Percentiles rank a stretch among this genome's conserved stretches.
Conservation (phyloP, 768 basidiomycete genomes). For the Artomyces pyxidatus region DNA sequence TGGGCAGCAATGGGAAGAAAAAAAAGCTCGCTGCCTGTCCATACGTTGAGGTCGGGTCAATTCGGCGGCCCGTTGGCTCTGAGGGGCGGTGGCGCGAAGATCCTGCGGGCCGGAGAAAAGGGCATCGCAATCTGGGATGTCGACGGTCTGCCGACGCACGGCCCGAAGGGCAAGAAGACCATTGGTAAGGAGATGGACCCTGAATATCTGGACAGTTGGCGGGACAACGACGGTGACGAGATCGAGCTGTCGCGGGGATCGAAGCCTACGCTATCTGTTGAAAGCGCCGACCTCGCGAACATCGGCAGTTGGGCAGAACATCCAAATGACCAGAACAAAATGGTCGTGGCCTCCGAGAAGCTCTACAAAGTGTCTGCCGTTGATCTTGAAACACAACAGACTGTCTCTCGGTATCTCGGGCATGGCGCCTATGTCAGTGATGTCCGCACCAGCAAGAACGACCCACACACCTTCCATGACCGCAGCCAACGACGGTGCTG, state of each 20-base stretch:
- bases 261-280: slow-evolving; percentile 8
- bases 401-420: slow-evolving; percentile 27
- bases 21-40: slow-evolving; percentile 17
- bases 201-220: slow-evolving; percentile 11
- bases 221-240: slow-evolving; percentile 19
- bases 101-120: slow-evolving; percentile 29
- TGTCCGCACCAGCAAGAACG: slow-evolving; percentile 28
- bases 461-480: slow-evolving; percentile 32
- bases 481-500: slow-evolving; percentile 29
- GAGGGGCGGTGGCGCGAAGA: slow-evolving; percentile 17
- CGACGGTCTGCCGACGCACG: slow-evolving; percentile 26
- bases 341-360: not conserved
- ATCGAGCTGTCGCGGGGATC: slow-evolving; percentile 26
- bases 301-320: not conserved
- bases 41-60: slow-evolving; percentile 23
- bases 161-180: slow-evolving; percentile 15
- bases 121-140: slow-evolving; percentile 29
- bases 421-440: slow-evolving; percentile 26
- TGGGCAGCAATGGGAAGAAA: not conserved
- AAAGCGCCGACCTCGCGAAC: not conserved
- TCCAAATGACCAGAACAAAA: not conserved
- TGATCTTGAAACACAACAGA: slow-evolving; percentile 24
- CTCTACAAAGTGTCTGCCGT: slow-evolving; percentile 16
- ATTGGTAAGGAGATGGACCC: slow-evolving; percentile 13
- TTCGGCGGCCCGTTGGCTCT: slow-evolving; percentile 26